Evolutionary conservation across 441 rosid species (phyloP).

Genomic region (Rhodomyrtus psidioides): DNA sequence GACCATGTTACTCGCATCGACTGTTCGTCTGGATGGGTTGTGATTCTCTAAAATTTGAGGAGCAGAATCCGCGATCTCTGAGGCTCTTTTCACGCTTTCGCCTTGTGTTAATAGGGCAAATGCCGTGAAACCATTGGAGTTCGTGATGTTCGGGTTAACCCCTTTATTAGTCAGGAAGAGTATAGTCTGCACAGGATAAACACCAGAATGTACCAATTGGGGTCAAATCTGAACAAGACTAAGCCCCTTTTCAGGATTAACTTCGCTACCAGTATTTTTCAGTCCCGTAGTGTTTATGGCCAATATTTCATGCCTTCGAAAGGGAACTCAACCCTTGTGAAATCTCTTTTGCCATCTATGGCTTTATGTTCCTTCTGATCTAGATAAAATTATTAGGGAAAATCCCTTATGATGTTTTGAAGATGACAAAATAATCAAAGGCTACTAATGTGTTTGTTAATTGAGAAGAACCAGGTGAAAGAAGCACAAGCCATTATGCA

Average conservation of each 20-base stretch:
- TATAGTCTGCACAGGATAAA: neutral
- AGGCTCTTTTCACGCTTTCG: neutral
- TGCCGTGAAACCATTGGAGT: neutral
- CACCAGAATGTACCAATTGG: neutral
- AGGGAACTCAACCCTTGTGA: neutral
- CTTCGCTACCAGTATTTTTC: neutral
- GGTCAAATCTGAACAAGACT: neutral
- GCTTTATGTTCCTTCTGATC: neutral
- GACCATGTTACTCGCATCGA: neutral
- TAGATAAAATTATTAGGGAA: too few relatives aligned
- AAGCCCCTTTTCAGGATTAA: neutral
- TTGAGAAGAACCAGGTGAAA: too few relatives aligned
- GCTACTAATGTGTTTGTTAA: too few relatives aligned
- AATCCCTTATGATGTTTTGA: too few relatives aligned
- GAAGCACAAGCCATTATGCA: too few relatives aligned
- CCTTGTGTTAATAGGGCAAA: neutral
- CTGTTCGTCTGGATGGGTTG: neutral
- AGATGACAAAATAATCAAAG: too few relatives aligned
- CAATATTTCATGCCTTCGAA: neutral
- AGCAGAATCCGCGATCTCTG: too few relatives aligned
- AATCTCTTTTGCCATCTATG: neutral
- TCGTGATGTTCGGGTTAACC: neutral
- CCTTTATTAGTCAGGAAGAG: neutral
- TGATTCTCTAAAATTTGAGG: too few relatives aligned
- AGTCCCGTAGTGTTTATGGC: neutral